These are phyloP conservation scores for Magnolia kwangsiensis DNA, from an alignment of 164 flowering plant genomes.

Conservation along the genomic window DNA sequence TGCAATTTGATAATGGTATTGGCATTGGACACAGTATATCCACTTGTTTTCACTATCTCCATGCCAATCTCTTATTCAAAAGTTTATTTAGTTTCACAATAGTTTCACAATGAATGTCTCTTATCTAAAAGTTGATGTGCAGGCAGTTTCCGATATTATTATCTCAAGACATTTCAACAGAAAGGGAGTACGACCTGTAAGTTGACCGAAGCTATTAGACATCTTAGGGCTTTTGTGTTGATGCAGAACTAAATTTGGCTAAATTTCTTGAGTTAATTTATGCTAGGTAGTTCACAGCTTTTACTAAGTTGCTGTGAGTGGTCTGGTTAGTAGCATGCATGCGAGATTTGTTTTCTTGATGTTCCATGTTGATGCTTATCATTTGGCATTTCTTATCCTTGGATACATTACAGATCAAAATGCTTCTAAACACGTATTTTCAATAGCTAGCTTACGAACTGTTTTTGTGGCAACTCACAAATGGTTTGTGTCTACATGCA, in stretches of 20 bases:
- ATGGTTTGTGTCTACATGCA: too few relatives aligned
- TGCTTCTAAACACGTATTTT: too few relatives aligned
- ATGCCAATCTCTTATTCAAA: neutral
- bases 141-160: slow-evolving; percentile 83
- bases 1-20: too few relatives aligned
- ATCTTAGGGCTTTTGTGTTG: neutral
- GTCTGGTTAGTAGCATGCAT: neutral
- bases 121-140: slow-evolving; percentile 19
- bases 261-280: neutral
- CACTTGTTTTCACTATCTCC: neutral
- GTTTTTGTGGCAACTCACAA: too few relatives aligned
- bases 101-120: neutral
- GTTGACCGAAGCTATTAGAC: slow-evolving; percentile 14
- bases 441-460: too few relatives aligned
- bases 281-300: neutral
- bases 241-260: neutral
- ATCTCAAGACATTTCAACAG: slow-evolving; percentile 62
- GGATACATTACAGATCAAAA: neutral
- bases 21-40: too few relatives aligned
- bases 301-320: neutral
- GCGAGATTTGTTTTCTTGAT: too few relatives aligned
- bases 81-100: neutral
- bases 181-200: slow-evolving; percentile 56
- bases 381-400: neutral
- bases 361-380: too few relatives aligned